Conservation (phyloP, 192 early-diverging fungal species). For the Linnemannia schmuckeri region DNA sequence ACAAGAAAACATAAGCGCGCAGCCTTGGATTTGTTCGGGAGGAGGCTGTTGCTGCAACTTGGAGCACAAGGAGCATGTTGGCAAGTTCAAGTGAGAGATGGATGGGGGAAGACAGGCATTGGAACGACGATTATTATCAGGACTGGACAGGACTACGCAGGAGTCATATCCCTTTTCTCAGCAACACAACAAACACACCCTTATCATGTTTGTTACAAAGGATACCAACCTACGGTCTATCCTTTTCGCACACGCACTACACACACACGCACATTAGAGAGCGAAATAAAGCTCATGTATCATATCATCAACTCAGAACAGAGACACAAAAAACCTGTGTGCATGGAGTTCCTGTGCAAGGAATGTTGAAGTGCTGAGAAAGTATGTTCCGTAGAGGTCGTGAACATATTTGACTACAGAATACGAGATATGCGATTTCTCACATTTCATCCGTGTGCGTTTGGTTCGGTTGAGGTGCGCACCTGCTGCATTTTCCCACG, state of each 20-base stretch:
- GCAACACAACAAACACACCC: background rate
- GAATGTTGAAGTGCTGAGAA: background rate
- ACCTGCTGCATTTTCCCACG: background rate
- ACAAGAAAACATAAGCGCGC: slow-evolving; percentile 73
- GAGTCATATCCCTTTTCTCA: background rate
- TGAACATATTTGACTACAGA: background rate
- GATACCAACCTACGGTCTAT: background rate
- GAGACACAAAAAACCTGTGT: background rate
- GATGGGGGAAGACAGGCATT: background rate
- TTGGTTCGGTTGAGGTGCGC: background rate
- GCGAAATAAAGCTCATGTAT: slow-evolving; percentile 9
- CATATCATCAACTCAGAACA: background rate
- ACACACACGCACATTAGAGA: background rate
- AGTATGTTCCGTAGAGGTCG: background rate
- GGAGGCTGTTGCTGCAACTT: background rate
- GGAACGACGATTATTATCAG: background rate
- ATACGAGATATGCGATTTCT: background rate
- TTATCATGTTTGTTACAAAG: background rate
- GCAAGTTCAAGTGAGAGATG: background rate
- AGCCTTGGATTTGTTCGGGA: background rate
- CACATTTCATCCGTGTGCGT: background rate
- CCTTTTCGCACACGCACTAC: background rate
- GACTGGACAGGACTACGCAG: background rate
- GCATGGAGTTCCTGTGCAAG: background rate
- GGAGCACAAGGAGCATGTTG: background rate